Percentiles rank a stretch among this genome's conserved stretches.
These are phyloP conservation scores for Saxophila tyrrhenica DNA, from an alignment of 495 filamentous ascomycete genomes.

Conservation along the genomic window DNA sequence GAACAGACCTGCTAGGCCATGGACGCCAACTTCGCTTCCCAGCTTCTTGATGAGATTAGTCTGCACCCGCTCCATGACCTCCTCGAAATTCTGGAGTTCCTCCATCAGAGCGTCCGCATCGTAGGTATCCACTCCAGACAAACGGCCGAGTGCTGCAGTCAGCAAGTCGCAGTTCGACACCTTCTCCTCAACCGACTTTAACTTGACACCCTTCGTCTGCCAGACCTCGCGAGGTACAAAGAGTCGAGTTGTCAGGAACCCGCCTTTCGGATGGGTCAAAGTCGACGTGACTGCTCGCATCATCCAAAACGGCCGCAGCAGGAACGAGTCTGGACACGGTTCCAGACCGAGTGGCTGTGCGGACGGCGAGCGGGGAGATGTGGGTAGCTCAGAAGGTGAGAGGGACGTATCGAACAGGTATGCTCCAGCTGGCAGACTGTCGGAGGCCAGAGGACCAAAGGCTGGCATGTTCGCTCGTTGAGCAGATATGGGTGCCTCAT, in stretches of 20 bases:
- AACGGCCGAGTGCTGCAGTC: constrained; percentile 61
- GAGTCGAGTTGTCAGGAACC: constrained; percentile 79
- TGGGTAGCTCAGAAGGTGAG: constrained; percentile 51
- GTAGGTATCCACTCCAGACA: constrained; percentile 70
- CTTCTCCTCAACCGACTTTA: constrained; percentile 86
- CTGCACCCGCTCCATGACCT: constrained; percentile 76
- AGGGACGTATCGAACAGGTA: constrained; percentile 71
- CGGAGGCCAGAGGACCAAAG: constrained; percentile 44
- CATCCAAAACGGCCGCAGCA: constrained; percentile 90
- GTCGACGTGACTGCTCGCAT: constrained; percentile 91
- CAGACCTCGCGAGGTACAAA: constrained; percentile 90
- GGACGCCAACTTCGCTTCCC: constrained; percentile 79
- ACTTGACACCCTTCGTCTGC: constrained; percentile 85
- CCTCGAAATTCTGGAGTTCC: constrained; percentile 90
- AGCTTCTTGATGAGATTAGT: constrained; percentile 65
- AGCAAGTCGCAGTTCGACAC: constrained; percentile 85
- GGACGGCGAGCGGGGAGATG: constrained; percentile 47
- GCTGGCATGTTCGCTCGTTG: constrained; percentile 42
- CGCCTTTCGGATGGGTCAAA: constrained; percentile 78
- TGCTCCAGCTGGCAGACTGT: constrained; percentile 50
- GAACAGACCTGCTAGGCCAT: constrained; percentile 55
- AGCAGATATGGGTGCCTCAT: constrained; percentile 23
- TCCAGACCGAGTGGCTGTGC: constrained; percentile 61
- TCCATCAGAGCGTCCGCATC: constrained; percentile 87
- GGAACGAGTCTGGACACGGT: constrained; percentile 75